These are phyloP conservation scores for Ceratocystis ficicola DNA, from an alignment of 2,329 filamentous ascomycete genomes.

Conservation along the genomic window DNA sequence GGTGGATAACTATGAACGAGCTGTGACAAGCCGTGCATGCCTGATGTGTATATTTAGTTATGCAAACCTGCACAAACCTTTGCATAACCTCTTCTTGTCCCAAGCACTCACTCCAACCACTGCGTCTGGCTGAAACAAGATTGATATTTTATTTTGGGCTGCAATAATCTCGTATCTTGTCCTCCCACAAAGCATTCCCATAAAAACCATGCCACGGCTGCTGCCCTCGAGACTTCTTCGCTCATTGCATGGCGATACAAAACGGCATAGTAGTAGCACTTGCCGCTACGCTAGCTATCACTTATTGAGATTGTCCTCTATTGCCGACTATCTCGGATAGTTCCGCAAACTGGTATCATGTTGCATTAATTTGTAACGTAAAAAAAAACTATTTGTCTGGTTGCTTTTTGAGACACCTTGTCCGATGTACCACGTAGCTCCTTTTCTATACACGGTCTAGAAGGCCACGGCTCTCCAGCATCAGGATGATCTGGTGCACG, in stretches of 20 bases:
- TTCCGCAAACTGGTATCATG: constrained; percentile 17
- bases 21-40: too few relatives aligned
- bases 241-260: too few relatives aligned
- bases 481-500: constrained; percentile 89
- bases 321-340: background rate
- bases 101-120: too few relatives aligned
- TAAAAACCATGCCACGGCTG: too few relatives aligned
- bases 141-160: too few relatives aligned
- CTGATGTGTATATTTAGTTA: background rate
- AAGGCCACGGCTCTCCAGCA: constrained; percentile 80
- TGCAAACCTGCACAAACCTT: background rate
- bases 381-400: constrained; percentile 10
- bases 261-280: too few relatives aligned
- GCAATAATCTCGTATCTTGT: too few relatives aligned
- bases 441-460: constrained; percentile 52
- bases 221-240: too few relatives aligned
- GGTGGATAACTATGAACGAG: background rate
- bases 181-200: too few relatives aligned
- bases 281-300: too few relatives aligned
- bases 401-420: background rate
- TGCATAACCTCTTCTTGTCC: background rate
- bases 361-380: constrained; percentile 18
- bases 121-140: too few relatives aligned
- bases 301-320: too few relatives aligned
- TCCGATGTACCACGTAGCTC: background rate